These are phyloP conservation scores for Clarireedia monteithiana DNA, from an alignment of 2,329 filamentous ascomycete species.

Conservation along the genomic window DNA sequence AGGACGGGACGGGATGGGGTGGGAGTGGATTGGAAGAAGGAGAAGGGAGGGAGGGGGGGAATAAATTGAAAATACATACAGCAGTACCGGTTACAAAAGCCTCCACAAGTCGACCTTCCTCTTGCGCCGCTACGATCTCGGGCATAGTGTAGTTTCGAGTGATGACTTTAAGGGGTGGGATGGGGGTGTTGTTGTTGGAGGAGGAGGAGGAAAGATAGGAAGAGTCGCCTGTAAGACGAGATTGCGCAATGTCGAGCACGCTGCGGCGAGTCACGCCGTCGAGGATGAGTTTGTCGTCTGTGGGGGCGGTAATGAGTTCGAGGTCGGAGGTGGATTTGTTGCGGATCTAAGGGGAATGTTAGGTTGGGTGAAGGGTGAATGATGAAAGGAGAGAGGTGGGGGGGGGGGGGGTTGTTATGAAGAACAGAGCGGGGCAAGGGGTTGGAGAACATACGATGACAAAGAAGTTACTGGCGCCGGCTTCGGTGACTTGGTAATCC, in stretches of 20 bases:
- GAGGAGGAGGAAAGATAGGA: slow-evolving; percentile 8
- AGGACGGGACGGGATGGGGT: not conserved
- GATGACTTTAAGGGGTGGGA: slow-evolving; percentile 57
- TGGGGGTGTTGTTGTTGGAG: not conserved
- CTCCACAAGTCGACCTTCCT: slow-evolving; percentile 72
- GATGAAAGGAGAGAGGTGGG: not conserved
- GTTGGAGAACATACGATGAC: slow-evolving; percentile 40
- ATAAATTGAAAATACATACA: slow-evolving; percentile 39
- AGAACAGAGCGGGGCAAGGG: not conserved
- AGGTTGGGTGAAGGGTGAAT: not conserved
- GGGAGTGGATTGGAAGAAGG: not conserved
- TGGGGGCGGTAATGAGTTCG: slow-evolving; percentile 54
- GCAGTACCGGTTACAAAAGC: slow-evolving; percentile 83
- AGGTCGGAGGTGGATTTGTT: not conserved
- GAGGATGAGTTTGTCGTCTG: slow-evolving; percentile 76
- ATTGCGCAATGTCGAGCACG: slow-evolving; percentile 63
- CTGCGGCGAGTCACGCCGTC: slow-evolving; percentile 78
- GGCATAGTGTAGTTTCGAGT: slow-evolving; percentile 76
- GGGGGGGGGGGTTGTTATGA: too few relatives aligned
- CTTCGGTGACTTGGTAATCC: slow-evolving; percentile 62
- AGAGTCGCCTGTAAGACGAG: slow-evolving; percentile 44
- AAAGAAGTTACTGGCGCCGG: slow-evolving; percentile 89
- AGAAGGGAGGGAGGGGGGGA: not conserved
- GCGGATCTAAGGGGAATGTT: not conserved
- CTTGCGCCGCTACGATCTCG: slow-evolving; percentile 64